Evolutionary conservation across 2,329 filamentous ascomycete species (phyloP), one percentile per base, ranked within the genome.

Genomic region (Thelonectria discophora): DNA sequence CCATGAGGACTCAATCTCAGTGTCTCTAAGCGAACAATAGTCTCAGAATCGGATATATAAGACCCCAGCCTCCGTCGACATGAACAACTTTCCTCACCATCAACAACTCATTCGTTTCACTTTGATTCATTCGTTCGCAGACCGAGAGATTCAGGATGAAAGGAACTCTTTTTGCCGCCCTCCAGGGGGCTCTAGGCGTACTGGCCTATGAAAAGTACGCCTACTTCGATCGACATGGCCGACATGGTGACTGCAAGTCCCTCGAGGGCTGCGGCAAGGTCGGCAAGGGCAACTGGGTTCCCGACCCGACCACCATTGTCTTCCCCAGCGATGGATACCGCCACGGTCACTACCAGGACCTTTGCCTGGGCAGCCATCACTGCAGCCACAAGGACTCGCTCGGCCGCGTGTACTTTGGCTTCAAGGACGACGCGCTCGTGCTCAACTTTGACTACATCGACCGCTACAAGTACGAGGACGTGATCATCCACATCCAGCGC

Each of bases 401-500:
- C 24, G 62, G 63, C 46, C 65, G 70, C 56, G 70, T 71, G 24
- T 63, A 45, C 55, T 72, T 71, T 54, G 66, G 67, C 46, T 72
- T 72, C 58, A 60, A 71, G 47, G 69, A 72, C 18, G 69, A 72
- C 5, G 66, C 57, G 17, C 57, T 72, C 3, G 45, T 71, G 20
- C 66, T 72, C 55, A 62, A 71, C 51, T 71, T 72, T 40, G 50
- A 65, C 15, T 52, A 63, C 24, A 69, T 70, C 47, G 55, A 67
- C 21, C 67, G 66, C 57, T 70, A 72, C 66, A 69, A 70, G 62
- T 72, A 69, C n/a, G 70, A 72, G 20, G 70, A 72, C 63, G 68
- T 72, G 8, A 53, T 53, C 12, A 52, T 72, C 24, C 63, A 65
- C 17, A 45, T 72, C 39, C 63, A 72, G 60, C 62, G 63, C 10